Base-by-base conservation (phyloP, 1,284 basidiomycete genomes). In the Flammula alnicola region DNA sequence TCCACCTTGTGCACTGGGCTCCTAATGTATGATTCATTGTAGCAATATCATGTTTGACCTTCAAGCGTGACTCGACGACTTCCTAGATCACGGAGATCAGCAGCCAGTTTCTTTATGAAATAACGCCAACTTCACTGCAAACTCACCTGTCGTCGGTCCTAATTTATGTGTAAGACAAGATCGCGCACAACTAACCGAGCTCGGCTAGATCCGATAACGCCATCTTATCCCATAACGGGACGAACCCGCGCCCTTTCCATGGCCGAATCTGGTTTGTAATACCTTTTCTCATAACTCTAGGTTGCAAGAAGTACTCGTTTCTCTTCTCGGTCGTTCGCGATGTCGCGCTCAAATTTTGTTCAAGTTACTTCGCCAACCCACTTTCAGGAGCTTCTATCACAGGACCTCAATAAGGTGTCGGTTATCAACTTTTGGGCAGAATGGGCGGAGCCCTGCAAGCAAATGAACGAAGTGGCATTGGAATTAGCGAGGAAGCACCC, bases 391-490 rank as follows among this genome's bases (percentile, higher is more conserved):
- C 68, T 92, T 6, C 82, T 98, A 40, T 86, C 84, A 1, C 64
- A 70, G 30, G 93, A 97, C 70, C 80, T 97, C 36, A 72, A 80
- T 19, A 77, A 89, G 26, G 79, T 95, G 19, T 93, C 93, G 5
- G 74, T 95, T 31, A 84, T 96, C 63, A 93, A 91, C 73, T 98
- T 97, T 69, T 95, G 93, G 88, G 91, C 95, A 49, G 78, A 85
- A 66, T 97, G 92, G 92, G 95, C 93, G 0, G 89, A 85, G 56
- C 93, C 93, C 31, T 97, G 94, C 75, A 78, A 79, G 58, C 80
- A 86, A 60, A 96, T 95, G 87, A 95, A 93, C 71, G 75, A 84
- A 48, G 81, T 91, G 5, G 81, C 91, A 20, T 57, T 66, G 22
- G 85, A 88, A 60, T 76, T 95, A 26, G 83, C 93, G 1, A 79